These are phyloP conservation scores for Tuber calosporum DNA, from an alignment of 495 filamentous ascomycete species.

Conservation along the genomic window DNA sequence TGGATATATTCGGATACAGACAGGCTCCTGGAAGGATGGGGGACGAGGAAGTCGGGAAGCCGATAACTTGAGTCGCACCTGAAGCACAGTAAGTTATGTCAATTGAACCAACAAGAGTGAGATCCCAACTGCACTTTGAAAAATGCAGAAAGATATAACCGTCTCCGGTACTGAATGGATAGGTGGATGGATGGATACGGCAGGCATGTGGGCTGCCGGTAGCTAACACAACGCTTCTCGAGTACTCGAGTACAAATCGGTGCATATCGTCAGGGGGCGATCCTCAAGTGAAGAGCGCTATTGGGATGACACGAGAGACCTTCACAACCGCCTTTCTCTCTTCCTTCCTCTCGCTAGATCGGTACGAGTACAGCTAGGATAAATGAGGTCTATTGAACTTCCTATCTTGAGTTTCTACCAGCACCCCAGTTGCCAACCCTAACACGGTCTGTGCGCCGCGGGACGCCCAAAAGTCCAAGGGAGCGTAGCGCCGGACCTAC, in stretches of 20 bases:
- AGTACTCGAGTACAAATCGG: no score
- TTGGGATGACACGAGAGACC: background rate
- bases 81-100: background rate
- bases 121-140: background rate
- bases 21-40: background rate
- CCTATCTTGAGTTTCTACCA: no score
- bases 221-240: background rate
- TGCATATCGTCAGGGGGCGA: background rate
- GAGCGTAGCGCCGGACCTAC: background rate
- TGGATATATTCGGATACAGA: background rate
- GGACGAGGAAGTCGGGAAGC: background rate
- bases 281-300: background rate
- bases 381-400: no score
- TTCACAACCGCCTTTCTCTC: background rate
- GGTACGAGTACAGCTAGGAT: no score
- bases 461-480: background rate
- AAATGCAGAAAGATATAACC: background rate
- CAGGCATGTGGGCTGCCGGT: background rate
- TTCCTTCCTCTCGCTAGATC: no score
- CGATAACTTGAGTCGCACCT: background rate
- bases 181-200: background rate
- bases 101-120: background rate
- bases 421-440: background rate
- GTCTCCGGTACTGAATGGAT: background rate
- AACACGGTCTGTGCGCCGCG: background rate